Percentiles rank a stretch among this genome's conserved stretches.
phyloP scores from a whole-genome alignment of 2,329 filamentous ascomycete species.

The Fusarium mexicanum region DNA sequence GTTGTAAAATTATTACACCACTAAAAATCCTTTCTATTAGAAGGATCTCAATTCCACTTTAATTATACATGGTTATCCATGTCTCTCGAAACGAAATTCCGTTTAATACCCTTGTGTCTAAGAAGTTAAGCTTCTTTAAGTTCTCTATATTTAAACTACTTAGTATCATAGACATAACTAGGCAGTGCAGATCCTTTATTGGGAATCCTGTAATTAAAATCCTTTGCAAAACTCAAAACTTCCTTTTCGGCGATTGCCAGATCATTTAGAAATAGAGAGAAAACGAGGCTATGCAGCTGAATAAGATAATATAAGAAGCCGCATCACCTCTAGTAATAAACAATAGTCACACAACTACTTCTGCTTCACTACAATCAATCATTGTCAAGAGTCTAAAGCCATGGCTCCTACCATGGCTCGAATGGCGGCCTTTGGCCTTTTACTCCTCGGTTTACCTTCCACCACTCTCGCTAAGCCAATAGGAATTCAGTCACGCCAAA shows the following conservation, averaged over 20 bases:
- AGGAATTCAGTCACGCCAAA: not conserved
- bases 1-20: not conserved
- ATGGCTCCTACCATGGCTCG: not conserved
- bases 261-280: not conserved
- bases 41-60: not conserved
- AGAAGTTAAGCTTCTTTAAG: not conserved
- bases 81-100: not conserved
- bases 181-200: not conserved
- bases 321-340: not conserved
- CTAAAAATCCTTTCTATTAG: not conserved
- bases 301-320: not conserved
- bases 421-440: not conserved
- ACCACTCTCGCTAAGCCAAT: not conserved
- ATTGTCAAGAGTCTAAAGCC: not conserved
- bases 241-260: not conserved
- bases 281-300: not conserved
- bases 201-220: not conserved
- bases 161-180: fast-evolving
- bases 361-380: not conserved
- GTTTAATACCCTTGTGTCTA: not conserved
- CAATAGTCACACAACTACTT: not conserved
- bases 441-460: not conserved
- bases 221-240: too few species aligned
- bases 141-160: too few species aligned
- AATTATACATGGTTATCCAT: not conserved